Conservation (phyloP, 1,284 basidiomycete genomes). For the Blastosporella zonata region DNA sequence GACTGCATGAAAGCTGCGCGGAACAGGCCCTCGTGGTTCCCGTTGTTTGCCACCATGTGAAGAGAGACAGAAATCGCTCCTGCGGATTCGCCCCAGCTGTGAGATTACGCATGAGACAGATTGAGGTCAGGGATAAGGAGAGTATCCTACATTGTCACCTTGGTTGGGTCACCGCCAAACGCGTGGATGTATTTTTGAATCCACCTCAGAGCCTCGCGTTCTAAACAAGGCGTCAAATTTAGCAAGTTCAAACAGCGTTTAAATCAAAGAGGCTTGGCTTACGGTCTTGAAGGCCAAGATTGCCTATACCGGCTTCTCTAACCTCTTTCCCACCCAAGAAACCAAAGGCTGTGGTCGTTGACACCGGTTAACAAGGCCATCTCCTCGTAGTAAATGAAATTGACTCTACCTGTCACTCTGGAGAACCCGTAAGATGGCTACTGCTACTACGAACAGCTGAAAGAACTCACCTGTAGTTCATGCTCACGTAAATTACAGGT, state of each 20-base stretch:
- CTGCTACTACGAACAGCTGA: neutral
- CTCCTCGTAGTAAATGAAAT: constrained; percentile 21
- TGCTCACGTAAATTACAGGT: constrained; percentile 47
- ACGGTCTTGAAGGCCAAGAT: constrained; percentile 50
- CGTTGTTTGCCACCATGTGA: constrained; percentile 52
- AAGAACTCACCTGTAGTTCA: constrained; percentile 43
- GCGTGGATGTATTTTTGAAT: constrained; percentile 58
- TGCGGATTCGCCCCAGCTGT: constrained; percentile 39
- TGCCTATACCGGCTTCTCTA: constrained; percentile 43
- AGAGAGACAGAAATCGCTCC: constrained; percentile 50
- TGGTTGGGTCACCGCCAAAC: constrained; percentile 64
- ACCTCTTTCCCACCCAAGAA: constrained; percentile 45
- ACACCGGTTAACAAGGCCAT: constrained; percentile 47
- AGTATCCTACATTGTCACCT: constrained; percentile 50
- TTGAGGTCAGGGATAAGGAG: too few relatives aligned
- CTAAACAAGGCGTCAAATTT: constrained; percentile 25
- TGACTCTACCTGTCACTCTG: constrained; percentile 23
- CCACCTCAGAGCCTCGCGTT: constrained; percentile 59
- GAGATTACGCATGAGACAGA: neutral
- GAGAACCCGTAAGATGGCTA: neutral
- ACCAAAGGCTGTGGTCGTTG: constrained; percentile 33
- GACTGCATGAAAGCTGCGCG: constrained; percentile 52
- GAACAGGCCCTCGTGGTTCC: constrained; percentile 47
- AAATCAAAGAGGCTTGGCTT: constrained; percentile 17
- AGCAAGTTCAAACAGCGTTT: neutral